Evolutionary conservation across 768 basidiomycete species (phyloP).

Genomic region (Tulasnella sp.): DNA sequence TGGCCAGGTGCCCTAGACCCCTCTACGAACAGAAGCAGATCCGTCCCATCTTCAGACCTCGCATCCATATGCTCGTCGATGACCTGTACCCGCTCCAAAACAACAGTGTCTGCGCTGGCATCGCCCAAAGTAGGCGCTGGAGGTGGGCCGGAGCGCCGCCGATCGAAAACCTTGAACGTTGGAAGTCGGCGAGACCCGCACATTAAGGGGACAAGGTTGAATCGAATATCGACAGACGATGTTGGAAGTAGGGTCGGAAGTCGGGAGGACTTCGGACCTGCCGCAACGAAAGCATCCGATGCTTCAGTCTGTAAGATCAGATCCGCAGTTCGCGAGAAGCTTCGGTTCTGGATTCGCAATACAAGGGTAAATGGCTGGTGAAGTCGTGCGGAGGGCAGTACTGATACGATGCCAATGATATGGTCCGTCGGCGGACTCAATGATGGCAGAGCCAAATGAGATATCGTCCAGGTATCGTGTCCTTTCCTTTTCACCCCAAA

Average conservation of each 20-base stretch:
- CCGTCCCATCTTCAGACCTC: conserved; percentile 5
- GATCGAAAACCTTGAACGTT: conserved; percentile 39
- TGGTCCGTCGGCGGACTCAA: conserved; percentile 51
- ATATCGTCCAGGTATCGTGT: conserved; percentile 30
- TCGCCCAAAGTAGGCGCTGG: background rate
- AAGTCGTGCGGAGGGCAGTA: conserved; percentile 52
- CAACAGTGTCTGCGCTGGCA: conserved; percentile 13
- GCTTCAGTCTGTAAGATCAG: conserved; percentile 64
- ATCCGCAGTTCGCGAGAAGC: conserved; percentile 53
- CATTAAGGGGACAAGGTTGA: conserved; percentile 63
- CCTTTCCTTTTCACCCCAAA: too few relatives aligned
- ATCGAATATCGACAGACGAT: conserved; percentile 50
- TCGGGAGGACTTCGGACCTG: conserved; percentile 58
- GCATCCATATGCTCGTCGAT: conserved; percentile 23
- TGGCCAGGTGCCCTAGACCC: background rate
- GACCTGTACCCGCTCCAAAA: conserved; percentile 22
- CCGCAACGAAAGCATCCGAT: conserved; percentile 67
- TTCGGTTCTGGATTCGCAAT: conserved; percentile 54
- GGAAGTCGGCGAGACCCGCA: conserved; percentile 61
- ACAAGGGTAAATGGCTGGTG: conserved; percentile 50
- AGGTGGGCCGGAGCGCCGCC: background rate
- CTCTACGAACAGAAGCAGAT: conserved; percentile 14
- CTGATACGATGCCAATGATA: conserved; percentile 53
- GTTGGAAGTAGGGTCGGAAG: conserved; percentile 67
- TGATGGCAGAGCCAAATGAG: conserved; percentile 47